Conservation (phyloP, 2,329 filamentous ascomycete species). For the Chrysoporthe deuterocubensis region DNA sequence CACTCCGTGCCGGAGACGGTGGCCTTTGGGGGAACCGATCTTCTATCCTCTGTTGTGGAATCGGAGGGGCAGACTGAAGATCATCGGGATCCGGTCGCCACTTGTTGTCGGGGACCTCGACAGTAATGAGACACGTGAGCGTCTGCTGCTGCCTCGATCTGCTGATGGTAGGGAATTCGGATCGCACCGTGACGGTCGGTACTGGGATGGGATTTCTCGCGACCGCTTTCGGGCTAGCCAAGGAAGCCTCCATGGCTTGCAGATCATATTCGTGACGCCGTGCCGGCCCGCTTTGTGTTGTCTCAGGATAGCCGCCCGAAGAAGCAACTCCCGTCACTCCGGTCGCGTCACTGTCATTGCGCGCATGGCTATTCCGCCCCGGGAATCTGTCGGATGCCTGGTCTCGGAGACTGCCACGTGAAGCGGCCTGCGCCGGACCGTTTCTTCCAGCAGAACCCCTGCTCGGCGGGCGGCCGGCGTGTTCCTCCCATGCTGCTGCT, state of each 20-base stretch:
- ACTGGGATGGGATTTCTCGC: slow-evolving; percentile 86
- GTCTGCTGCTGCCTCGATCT: slow-evolving; percentile 93
- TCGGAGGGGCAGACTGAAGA: slow-evolving; percentile 58
- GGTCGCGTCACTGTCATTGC: slow-evolving; percentile 80
- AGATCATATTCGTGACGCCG: slow-evolving; percentile 91
- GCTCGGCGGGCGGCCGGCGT: slow-evolving; percentile 59
- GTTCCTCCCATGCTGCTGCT: slow-evolving; percentile 64
- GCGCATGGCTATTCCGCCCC: slow-evolving; percentile 60
- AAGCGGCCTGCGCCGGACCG: slow-evolving; percentile 35
- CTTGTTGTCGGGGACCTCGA: slow-evolving; percentile 91
- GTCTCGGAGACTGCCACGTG: slow-evolving; percentile 50
- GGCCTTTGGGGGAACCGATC: slow-evolving; percentile 55
- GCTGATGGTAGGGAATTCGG: slow-evolving; percentile 93
- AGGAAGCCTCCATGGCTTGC: slow-evolving; percentile 89
- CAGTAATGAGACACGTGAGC: slow-evolving; percentile 88
- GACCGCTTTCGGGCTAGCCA: slow-evolving; percentile 72
- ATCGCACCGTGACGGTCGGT: slow-evolving; percentile 90
- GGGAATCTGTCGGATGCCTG: slow-evolving; percentile 52
- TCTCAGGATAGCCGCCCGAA: slow-evolving; percentile 79
- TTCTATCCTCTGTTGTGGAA: slow-evolving; percentile 52
- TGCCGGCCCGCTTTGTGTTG: slow-evolving; percentile 67
- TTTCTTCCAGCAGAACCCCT: slow-evolving; percentile 47
- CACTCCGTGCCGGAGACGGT: slow-evolving; percentile 60
- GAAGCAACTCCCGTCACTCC: slow-evolving; percentile 73
- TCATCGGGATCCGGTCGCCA: slow-evolving; percentile 89